Conservation (phyloP, 169 alveolate species). For the Plasmodium relictum region DNA sequence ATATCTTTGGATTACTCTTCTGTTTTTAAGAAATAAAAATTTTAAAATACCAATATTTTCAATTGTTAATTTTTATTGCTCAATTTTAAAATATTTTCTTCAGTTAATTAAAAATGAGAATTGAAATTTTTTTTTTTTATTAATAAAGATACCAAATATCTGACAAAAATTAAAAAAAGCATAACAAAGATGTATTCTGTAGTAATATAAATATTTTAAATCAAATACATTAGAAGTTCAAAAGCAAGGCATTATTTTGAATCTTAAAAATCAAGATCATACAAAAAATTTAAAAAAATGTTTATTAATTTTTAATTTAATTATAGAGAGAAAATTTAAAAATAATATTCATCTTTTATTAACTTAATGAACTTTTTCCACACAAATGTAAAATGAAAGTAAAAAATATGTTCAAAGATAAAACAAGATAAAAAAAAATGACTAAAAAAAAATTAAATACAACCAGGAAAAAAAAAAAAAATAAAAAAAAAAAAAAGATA, state of each 20-base stretch:
- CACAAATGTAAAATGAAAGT: slow-evolving; percentile 6
- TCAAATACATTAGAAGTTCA: background rate
- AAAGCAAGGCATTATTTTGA: background rate
- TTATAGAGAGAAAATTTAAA: slow-evolving; percentile 10
- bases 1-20: slow-evolving; percentile 1
- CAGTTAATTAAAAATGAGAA: slow-evolving; percentile 4
- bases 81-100: slow-evolving; percentile 9
- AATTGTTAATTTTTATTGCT: background rate
- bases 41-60: background rate
- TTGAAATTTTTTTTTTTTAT: slow-evolving; percentile 11
- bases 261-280: slow-evolving; percentile 4
- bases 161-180: slow-evolving; percentile 1
- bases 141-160: background rate
- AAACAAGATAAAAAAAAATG: slow-evolving; percentile 8
- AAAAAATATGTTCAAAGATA: no score
- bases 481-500: slow-evolving; percentile 31
- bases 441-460: slow-evolving; percentile 5
- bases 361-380: slow-evolving; percentile 23
- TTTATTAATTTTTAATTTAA: slow-evolving; percentile 7
- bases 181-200: slow-evolving; percentile 1
- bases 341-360: slow-evolving; percentile 11
- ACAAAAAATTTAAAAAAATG: slow-evolving; percentile 8
- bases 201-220: slow-evolving; percentile 10
- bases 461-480: background rate
- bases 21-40: slow-evolving; percentile 10